These are phyloP conservation scores for Phoma sp. DNA, from an alignment of 2,329 filamentous ascomycete species.

Conservation along the genomic window DNA sequence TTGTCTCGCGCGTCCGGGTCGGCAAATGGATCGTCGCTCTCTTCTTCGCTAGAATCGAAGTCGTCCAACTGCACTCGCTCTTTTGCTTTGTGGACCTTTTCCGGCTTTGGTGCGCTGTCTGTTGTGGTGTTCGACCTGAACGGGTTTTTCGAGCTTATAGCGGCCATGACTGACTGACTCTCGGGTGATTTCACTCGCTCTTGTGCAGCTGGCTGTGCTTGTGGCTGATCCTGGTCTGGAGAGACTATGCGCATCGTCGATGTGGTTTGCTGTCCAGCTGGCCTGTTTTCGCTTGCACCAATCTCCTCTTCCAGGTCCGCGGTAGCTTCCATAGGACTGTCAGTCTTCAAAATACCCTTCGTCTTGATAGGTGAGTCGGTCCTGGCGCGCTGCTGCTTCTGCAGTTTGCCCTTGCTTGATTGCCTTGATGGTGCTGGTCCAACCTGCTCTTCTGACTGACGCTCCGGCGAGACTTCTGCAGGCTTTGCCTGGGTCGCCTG, in stretches of 20 bases:
- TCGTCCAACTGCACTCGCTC: slow-evolving; percentile 72
- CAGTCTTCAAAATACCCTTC: slow-evolving; percentile 41
- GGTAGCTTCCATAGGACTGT: slow-evolving; percentile 37
- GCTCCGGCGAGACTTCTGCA: slow-evolving; percentile 38
- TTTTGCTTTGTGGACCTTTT: slow-evolving; percentile 65
- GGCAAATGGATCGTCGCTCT: slow-evolving; percentile 54
- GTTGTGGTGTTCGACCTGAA: slow-evolving; percentile 42
- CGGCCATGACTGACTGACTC: slow-evolving; percentile 27
- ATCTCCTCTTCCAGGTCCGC: slow-evolving; percentile 20
- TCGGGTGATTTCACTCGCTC: slow-evolving; percentile 31
- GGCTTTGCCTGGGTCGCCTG: slow-evolving; percentile 38
- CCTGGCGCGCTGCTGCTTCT: slow-evolving; percentile 41
- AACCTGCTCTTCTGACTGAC: slow-evolving; percentile 38
- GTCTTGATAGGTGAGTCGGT: slow-evolving; percentile 44
- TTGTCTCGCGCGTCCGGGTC: slow-evolving; percentile 47
- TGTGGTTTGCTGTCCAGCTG: slow-evolving; percentile 26
- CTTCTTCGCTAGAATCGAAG: slow-evolving; percentile 65
- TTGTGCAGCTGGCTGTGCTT: slow-evolving; percentile 20
- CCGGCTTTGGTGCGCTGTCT: slow-evolving; percentile 58
- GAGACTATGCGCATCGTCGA: slow-evolving; percentile 46
- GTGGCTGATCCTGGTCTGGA: slow-evolving; percentile 27
- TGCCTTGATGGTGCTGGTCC: slow-evolving; percentile 36
- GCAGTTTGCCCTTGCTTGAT: slow-evolving; percentile 48
- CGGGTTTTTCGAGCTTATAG: slow-evolving; percentile 40
- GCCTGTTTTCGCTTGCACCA: slow-evolving; percentile 15